Evolutionary conservation across 257 asterid genomes (phyloP).

Genomic region (Lycium barbarum): DNA sequence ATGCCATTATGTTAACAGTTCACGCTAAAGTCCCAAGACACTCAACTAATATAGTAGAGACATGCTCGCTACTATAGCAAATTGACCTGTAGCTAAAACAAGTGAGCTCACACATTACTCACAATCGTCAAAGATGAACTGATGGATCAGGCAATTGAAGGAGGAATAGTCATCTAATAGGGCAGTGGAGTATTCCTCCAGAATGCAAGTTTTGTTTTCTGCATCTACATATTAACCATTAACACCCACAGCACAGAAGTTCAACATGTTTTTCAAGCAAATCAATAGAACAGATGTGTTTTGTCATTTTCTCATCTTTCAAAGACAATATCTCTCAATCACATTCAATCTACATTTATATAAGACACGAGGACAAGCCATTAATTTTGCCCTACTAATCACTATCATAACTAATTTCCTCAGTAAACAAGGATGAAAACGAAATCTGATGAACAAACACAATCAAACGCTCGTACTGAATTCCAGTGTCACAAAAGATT

Average conservation of each 20-base stretch:
- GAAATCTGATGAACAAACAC: not conserved
- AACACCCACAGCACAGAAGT: not conserved
- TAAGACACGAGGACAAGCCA: no score
- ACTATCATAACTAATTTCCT: not conserved
- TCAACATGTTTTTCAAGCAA: not conserved
- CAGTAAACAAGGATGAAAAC: not conserved
- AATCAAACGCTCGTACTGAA: not conserved
- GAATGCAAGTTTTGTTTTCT: not conserved
- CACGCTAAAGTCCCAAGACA: no score
- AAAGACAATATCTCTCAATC: not conserved
- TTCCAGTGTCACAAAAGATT: not conserved
- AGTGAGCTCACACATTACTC: not conserved
- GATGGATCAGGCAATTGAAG: not conserved
- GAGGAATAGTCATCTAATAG: not conserved
- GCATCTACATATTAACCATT: not conserved
- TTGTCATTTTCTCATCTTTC: not conserved
- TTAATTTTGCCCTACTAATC: not conserved
- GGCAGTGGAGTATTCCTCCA: not conserved
- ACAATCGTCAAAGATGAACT: not conserved
- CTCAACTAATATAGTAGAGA: not conserved
- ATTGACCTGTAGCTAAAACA: not conserved
- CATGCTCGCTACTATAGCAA: not conserved
- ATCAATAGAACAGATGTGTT: not conserved
- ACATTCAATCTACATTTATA: not conserved
- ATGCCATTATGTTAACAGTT: not conserved